These are phyloP conservation scores for Aphanomyces astaci DNA, from an alignment of 352 stramenopile species.

Conservation along the genomic window DNA sequence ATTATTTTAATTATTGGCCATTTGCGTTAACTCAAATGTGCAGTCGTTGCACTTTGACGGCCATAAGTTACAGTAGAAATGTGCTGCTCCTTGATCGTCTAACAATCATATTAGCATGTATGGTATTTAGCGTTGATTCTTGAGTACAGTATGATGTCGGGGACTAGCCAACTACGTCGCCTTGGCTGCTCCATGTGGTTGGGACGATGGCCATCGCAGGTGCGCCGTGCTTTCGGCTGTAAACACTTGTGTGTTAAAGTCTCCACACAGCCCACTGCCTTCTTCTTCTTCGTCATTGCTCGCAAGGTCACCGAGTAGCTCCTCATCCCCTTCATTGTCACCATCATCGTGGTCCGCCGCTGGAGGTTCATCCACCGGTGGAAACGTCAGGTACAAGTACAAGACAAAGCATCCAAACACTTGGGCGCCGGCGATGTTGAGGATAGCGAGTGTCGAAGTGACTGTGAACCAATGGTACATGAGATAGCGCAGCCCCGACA, in stretches of 20 bases:
- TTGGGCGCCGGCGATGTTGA: slow-evolving; percentile 75
- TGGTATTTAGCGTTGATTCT: too few relatives aligned
- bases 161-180: too few relatives aligned
- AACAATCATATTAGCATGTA: too few relatives aligned
- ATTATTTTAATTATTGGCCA: too few relatives aligned
- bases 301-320: neutral
- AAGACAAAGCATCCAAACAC: slow-evolving; percentile 21
- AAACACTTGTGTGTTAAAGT: neutral
- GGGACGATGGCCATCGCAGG: too few relatives aligned
- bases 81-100: too few relatives aligned
- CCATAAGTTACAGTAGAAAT: too few relatives aligned
- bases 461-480: slow-evolving; percentile 82
- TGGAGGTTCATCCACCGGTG: neutral
- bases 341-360: neutral
- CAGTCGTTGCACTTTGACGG: too few relatives aligned
- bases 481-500: slow-evolving; percentile 69
- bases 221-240: too few relatives aligned
- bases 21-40: slow-evolving; percentile 1
- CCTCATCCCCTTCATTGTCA: neutral
- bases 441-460: slow-evolving; percentile 57
- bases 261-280: too few relatives aligned
- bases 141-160: too few relatives aligned
- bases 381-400: slow-evolving; percentile 20
- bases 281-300: slow-evolving; percentile 6
- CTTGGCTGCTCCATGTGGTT: too few relatives aligned